These are phyloP conservation scores for Akebia trifoliata DNA, from an alignment of 164 flowering plant genomes.

Conservation along the genomic window DNA sequence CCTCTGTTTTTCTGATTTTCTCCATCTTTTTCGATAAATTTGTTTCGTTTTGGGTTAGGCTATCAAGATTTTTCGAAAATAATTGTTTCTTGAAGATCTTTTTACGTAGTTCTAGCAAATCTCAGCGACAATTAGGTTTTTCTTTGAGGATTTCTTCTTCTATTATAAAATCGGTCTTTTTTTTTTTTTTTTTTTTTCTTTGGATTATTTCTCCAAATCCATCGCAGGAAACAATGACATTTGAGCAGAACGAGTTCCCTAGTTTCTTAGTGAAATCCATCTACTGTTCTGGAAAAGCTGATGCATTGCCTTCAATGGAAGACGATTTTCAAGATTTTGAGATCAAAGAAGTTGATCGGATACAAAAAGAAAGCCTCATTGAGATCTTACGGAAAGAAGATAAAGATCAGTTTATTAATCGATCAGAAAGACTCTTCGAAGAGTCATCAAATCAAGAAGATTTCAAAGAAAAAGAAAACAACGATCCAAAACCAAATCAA, in stretches of 20 bases:
- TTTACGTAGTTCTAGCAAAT: too few species aligned
- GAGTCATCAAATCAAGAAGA: background rate
- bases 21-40: background rate
- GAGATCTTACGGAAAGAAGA: constrained; percentile 25
- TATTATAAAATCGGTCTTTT: background rate
- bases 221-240: constrained; percentile 7
- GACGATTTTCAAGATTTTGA: background rate
- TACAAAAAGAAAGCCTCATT: constrained; percentile 10
- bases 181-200: background rate
- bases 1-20: background rate
- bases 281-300: background rate
- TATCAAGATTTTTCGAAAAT: too few species aligned
- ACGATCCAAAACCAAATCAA: background rate
- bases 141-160: too few species aligned
- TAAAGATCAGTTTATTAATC: constrained; percentile 18
- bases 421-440: constrained; percentile 6
- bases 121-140: too few species aligned
- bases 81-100: too few species aligned
- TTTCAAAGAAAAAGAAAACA: constrained; percentile 10
- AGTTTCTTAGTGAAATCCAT: constrained; percentile 7
- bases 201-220: background rate
- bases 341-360: constrained; percentile 2
- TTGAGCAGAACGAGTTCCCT: constrained; percentile 1
- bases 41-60: background rate
- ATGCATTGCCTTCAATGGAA: background rate